Evolutionary conservation across 805 yeast species (phyloP).

Genomic region (Naumovozyma baii): DNA sequence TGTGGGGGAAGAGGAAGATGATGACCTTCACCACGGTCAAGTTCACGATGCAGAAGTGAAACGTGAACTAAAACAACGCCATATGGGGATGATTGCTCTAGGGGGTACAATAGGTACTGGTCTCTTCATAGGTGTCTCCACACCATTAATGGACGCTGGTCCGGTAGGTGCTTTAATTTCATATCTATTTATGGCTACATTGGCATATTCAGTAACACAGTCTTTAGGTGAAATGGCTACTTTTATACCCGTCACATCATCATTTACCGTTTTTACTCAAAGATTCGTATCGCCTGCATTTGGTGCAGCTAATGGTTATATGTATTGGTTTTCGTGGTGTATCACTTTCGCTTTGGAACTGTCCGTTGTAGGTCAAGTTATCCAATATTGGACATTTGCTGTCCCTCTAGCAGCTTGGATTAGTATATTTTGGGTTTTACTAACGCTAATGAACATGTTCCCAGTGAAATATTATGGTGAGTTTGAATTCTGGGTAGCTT

Average conservation of each 20-base stretch:
- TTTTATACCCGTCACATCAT: slow-evolving; percentile 55
- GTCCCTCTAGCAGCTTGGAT: slow-evolving; percentile 73
- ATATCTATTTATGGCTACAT: slow-evolving; percentile 53
- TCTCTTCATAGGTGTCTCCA: slow-evolving; percentile 54
- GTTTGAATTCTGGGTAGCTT: slow-evolving; percentile 65
- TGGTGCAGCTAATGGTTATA: slow-evolving; percentile 65
- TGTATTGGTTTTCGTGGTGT: slow-evolving; percentile 73
- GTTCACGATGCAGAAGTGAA: too few species aligned
- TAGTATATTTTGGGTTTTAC: slow-evolving; percentile 49
- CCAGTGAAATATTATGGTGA: slow-evolving; percentile 70
- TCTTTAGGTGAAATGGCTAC: slow-evolving; percentile 78
- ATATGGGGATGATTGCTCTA: slow-evolving; percentile 64
- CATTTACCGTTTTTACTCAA: slow-evolving; percentile 61
- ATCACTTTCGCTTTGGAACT: slow-evolving; percentile 67
- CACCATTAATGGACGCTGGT: slow-evolving; percentile 49
- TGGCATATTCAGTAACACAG: slow-evolving; percentile 60
- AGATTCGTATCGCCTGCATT: slow-evolving; percentile 60
- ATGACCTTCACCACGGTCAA: too few species aligned
- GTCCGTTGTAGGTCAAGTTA: slow-evolving; percentile 60
- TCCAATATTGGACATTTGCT: slow-evolving; percentile 53
- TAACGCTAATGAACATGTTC: slow-evolving; percentile 46
- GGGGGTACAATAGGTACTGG: slow-evolving; percentile 82
- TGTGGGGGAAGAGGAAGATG: too few species aligned
- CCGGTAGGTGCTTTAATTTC: slow-evolving; percentile 61
- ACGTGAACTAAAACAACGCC: slow-evolving; percentile 55